These are phyloP conservation scores for Phytophthora litchii DNA, from an alignment of 352 stramenopile genomes.

Conservation along the genomic window DNA sequence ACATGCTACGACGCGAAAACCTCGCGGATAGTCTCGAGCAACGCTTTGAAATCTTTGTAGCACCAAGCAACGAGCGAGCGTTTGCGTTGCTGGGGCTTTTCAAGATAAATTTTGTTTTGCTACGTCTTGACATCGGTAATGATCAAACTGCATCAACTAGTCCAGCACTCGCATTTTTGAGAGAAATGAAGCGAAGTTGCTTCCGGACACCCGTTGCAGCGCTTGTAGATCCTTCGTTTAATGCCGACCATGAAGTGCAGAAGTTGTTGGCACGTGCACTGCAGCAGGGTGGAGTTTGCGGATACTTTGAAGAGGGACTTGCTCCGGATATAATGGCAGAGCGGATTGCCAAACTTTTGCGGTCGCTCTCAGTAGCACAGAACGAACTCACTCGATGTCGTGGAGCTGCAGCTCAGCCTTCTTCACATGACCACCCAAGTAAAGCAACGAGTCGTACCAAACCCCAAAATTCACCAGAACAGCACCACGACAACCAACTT, in stretches of 20 bases:
- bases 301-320: slow-evolving; percentile 64
- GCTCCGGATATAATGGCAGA: slow-evolving; percentile 42
- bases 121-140: slow-evolving; percentile 57
- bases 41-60: slow-evolving; percentile 72
- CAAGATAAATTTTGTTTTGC: slow-evolving; percentile 63
- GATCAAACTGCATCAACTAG: slow-evolving; percentile 61
- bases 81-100: slow-evolving; percentile 69
- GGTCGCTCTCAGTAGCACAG: slow-evolving; percentile 58
- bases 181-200: slow-evolving; percentile 64
- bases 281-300: slow-evolving; percentile 58
- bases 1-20: slow-evolving; percentile 67
- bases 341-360: slow-evolving; percentile 56
- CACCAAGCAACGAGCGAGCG: slow-evolving; percentile 63
- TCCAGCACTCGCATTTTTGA: slow-evolving; percentile 53
- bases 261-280: slow-evolving; percentile 62
- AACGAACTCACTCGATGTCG: slow-evolving; percentile 55
- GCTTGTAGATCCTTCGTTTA: slow-evolving; percentile 35
- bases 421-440: background rate
- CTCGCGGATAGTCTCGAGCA: slow-evolving; percentile 68
- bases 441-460: slow-evolving; percentile 18
- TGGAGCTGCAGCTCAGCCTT: slow-evolving; percentile 31
- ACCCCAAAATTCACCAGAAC: slow-evolving; percentile 6
- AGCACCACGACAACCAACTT: slow-evolving; percentile 15
- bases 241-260: slow-evolving; percentile 32
- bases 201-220: slow-evolving; percentile 58